Evolutionary conservation across 2,329 filamentous ascomycete species (phyloP).

Genomic region (Alternaria arbusti): DNA sequence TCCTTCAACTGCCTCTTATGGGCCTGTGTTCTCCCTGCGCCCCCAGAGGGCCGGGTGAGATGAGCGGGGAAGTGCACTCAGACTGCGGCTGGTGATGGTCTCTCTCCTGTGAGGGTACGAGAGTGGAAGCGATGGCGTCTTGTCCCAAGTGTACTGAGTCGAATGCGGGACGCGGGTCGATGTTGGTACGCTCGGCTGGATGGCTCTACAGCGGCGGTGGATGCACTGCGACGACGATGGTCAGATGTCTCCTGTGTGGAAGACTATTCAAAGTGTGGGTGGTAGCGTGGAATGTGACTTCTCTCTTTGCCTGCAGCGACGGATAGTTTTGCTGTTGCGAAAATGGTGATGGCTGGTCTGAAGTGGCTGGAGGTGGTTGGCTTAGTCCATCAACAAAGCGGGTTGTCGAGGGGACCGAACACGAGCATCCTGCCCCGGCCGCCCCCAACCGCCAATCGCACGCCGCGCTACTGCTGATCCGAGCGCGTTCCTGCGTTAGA

Average conservation of each 20-base stretch:
- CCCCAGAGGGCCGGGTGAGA: constrained; percentile 50
- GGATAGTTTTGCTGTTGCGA: constrained; percentile 40
- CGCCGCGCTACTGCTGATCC: constrained; percentile 9
- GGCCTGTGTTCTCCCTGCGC: constrained; percentile 45
- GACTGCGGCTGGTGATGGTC: constrained; percentile 18
- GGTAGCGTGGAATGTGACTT: constrained; percentile 45
- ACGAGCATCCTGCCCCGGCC: constrained; percentile 30
- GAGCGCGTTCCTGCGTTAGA: constrained; percentile 35
- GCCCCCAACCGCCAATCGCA: constrained; percentile 26
- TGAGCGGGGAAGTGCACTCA: constrained; percentile 43
- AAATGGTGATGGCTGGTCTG: constrained; percentile 44
- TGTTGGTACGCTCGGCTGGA: constrained; percentile 22
- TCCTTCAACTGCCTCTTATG: constrained; percentile 33
- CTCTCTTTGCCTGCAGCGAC: constrained; percentile 35
- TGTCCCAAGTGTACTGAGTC: constrained; percentile 28
- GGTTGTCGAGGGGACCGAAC: constrained; percentile 22
- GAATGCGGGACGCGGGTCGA: constrained; percentile 25
- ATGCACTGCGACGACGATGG: constrained; percentile 40
- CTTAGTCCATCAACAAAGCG: constrained; percentile 22
- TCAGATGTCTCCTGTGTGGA: constrained; percentile 38
- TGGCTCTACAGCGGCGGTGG: constrained; percentile 36
- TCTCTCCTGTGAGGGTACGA: constrained; percentile 21
- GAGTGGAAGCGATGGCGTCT: constrained; percentile 29
- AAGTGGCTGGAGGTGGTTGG: constrained; percentile 32
- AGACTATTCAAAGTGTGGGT: constrained; percentile 33